Evolutionary conservation across 2,329 filamentous ascomycete species (phyloP).

Genomic region (Colletotrichum simmondsii): DNA sequence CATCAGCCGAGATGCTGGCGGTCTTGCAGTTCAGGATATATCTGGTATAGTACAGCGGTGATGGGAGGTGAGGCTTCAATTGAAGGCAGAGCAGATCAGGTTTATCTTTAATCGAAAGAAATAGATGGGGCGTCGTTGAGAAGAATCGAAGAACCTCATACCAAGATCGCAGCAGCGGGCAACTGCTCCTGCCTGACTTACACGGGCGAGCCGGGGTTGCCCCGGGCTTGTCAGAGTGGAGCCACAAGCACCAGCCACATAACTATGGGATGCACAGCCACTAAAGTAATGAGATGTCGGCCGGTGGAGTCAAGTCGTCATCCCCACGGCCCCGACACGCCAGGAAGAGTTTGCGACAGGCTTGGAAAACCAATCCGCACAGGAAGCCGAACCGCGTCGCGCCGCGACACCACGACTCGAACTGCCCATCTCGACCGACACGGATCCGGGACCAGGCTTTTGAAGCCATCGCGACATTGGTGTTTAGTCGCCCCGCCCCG

Average conservation of each 20-base stretch:
- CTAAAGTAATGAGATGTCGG: constrained; percentile 5
- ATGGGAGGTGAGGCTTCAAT: neutral
- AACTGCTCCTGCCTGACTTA: constrained; percentile 28
- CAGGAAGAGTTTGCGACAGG: constrained; percentile 36
- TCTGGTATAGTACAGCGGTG: neutral
- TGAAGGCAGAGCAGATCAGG: neutral
- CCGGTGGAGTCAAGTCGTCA: constrained; percentile 30
- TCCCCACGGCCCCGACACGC: constrained; percentile 13
- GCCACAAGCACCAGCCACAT: constrained; percentile 17
- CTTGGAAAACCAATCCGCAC: constrained; percentile 35
- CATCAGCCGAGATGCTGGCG: neutral
- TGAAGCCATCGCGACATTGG: constrained; percentile 25
- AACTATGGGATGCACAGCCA: neutral
- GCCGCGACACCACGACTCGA: constrained; percentile 37
- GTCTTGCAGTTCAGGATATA: neutral
- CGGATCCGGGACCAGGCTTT: neutral
- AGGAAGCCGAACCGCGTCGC: constrained; percentile 32
- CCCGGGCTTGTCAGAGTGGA: neutral
- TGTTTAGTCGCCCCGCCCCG: constrained; percentile 2
- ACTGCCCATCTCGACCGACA: constrained; percentile 29
- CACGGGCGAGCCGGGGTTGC: constrained; percentile 21
- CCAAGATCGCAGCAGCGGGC: neutral
- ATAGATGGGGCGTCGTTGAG: neutral
- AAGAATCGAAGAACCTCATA: neutral
- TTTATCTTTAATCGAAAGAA: neutral